These are phyloP conservation scores for Lentinula raphanica DNA, from an alignment of 768 basidiomycete species.

Conservation along the genomic window DNA sequence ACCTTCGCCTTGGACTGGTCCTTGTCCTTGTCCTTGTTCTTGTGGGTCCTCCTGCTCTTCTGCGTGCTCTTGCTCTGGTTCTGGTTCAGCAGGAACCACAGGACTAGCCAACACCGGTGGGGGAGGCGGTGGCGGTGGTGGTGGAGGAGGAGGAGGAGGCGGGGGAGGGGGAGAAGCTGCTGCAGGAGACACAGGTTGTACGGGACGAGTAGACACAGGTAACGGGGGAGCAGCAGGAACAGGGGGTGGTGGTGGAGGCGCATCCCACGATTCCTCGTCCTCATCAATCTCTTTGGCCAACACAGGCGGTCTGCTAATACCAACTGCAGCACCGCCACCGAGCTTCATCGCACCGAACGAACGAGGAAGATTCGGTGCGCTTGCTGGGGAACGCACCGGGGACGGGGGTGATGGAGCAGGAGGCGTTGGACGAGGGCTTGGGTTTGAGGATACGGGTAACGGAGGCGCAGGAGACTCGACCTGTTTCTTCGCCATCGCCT, in stretches of 20 bases:
- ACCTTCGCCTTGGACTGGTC: constrained; percentile 36
- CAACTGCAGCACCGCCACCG: background rate
- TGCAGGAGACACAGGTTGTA: constrained; percentile 23
- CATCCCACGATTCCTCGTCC: background rate
- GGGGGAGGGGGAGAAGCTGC: constrained; percentile 30
- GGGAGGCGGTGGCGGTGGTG: constrained; percentile 19
- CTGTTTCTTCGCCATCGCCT: constrained; percentile 86
- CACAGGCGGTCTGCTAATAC: background rate
- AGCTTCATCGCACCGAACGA: constrained; percentile 12
- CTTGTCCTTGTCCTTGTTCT: constrained; percentile 13
- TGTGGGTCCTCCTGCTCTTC: constrained; percentile 11
- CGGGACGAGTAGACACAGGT: constrained; percentile 34
- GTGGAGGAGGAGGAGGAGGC: constrained; percentile 37
- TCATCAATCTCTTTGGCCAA: background rate
- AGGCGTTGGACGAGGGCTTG: constrained; percentile 12
- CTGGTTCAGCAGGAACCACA: constrained; percentile 18
- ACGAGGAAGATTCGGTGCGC: constrained; percentile 44
- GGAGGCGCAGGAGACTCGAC: constrained; percentile 30
- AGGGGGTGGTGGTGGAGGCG: constrained; percentile 44
- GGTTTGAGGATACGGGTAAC: constrained; percentile 13
- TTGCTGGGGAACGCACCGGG: background rate
- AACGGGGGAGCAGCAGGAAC: constrained; percentile 36
- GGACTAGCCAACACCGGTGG: constrained; percentile 6
- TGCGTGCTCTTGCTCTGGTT: constrained; percentile 19
- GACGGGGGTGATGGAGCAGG: background rate